phyloP scores from a whole-genome alignment of 2,329 filamentous ascomycete genomes.

The Phaeosphaeria sp. region DNA sequence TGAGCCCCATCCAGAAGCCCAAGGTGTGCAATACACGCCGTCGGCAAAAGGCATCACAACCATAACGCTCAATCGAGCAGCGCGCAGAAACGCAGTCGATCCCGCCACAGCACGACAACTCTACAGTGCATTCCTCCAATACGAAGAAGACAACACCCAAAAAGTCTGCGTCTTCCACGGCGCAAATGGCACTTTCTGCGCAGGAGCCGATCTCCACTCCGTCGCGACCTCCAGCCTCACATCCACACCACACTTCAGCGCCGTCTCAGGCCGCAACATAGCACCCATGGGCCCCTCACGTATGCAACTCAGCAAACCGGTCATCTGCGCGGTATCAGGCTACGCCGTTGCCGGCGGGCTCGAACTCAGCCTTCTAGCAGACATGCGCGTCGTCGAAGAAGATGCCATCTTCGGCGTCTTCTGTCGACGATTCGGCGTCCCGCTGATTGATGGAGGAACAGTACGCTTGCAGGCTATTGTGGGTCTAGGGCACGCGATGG shows the following conservation, averaged over 20 bases:
- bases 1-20: not conserved
- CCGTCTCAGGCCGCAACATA: constrained; percentile 47
- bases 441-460: constrained; percentile 61
- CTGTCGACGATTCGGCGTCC: constrained; percentile 61
- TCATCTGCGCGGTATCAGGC: constrained; percentile 60
- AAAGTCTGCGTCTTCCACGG: constrained; percentile 62
- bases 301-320: constrained; percentile 59
- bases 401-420: constrained; percentile 64
- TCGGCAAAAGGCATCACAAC: constrained; percentile 54
- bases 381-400: constrained; percentile 62
- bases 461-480: constrained; percentile 60
- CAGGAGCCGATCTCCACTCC: constrained; percentile 61
- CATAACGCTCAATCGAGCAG: constrained; percentile 62
- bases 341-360: constrained; percentile 63
- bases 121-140: constrained; percentile 56
- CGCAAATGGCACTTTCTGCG: constrained; percentile 58
- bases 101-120: constrained; percentile 57
- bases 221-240: constrained; percentile 32
- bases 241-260: constrained; percentile 28
- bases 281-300: constrained; percentile 63
- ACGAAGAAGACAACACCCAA: constrained; percentile 58
- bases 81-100: constrained; percentile 62
- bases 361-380: constrained; percentile 61
- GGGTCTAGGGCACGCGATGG: constrained; percentile 61
- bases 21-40: not conserved